A percentile compares a stretch with the other conserved stretches of the same genome.
Conservation (phyloP, 179 eudicot species). For the Monotropa hypopitys region DNA sequence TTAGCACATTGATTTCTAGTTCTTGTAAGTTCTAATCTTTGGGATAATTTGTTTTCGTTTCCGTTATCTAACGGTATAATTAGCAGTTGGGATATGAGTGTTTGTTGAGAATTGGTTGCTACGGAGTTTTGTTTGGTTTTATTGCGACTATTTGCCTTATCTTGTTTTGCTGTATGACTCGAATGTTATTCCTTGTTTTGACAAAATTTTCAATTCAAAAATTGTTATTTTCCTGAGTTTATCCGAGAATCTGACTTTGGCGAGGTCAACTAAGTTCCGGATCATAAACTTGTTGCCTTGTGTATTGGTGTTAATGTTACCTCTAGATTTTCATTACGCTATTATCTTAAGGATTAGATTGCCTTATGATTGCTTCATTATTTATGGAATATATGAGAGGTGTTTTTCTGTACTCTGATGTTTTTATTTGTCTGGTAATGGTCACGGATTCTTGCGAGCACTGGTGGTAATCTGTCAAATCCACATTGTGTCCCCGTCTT, state of each 20-base stretch:
- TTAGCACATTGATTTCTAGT: not conserved
- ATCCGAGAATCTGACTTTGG: not conserved
- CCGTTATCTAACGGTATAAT: not conserved
- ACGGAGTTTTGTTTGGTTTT: not conserved
- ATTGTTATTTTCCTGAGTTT: not conserved
- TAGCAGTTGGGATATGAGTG: not conserved
- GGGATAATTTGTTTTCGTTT: not conserved
- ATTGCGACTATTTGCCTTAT: not conserved
- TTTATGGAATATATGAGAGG: not conserved
- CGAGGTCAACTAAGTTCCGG: not conserved
- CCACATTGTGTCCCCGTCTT: not conserved
- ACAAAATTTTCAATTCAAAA: not conserved
- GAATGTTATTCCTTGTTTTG: not conserved
- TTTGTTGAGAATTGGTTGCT: not conserved
- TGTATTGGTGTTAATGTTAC: not conserved
- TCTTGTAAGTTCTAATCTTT: no score
- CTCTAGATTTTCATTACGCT: not conserved
- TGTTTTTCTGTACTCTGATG: not conserved
- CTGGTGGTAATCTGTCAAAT: not conserved
- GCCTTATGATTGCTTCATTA: not conserved
- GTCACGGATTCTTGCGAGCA: not conserved
- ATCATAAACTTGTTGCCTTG: not conserved
- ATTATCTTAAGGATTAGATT: not conserved
- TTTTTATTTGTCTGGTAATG: not conserved
- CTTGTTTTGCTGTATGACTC: conserved; percentile 1